Base-by-base conservation (phyloP, 352 stramenopile species). In the Phytophthora macrochlamydospora region DNA sequence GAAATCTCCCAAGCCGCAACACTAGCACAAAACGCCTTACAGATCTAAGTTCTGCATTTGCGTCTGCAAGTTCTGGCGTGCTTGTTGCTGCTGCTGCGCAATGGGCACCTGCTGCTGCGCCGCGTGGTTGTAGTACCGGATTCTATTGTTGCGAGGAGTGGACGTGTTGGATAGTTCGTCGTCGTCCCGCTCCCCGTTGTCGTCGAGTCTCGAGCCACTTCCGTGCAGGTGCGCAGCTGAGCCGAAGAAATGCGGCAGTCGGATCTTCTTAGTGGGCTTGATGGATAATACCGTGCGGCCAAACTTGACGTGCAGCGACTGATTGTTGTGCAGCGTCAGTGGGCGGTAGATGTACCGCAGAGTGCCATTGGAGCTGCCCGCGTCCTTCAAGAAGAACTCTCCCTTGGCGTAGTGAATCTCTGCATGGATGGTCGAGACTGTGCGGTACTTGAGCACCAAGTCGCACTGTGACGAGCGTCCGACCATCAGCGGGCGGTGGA, bases 371-470 rank as follows among this genome's bases (percentile, higher is more conserved):
- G 93, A 98, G 33, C 89, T 97, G 12, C 92, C 92, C 0, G 92
- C 95, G 72, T 98, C 95, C 50, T 96, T 98, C 43, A 98, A 89
- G 65, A 97, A 89, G 51, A 98, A 98, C 78, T 98, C 91, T 13
- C 94, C 95, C 71, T 95, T 95, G 13, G 90, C 88, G 65, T 98
- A 98, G 43, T 97, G 87, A 63, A 98, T 97, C 44, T 96, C 88
- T 1, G 95, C 93, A 67, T 98, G 95, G 54, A 97, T 96, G 31
- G 93, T 97, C 18, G 90, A 98, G 18, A 98, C 93, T 12, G 95
- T 98, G 51, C 93, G 87, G 79, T 98, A 98, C 75, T 98, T 97
- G 28, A 98, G 82, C 50, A 98, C 92, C 59, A 98, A 86, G 61
- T 98, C 93, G 66, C 91, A 98, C 69, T 95, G 91, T 32, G 93